These are phyloP conservation scores for Coniella lustricola DNA, from an alignment of 2,329 filamentous ascomycete species.

Conservation along the genomic window DNA sequence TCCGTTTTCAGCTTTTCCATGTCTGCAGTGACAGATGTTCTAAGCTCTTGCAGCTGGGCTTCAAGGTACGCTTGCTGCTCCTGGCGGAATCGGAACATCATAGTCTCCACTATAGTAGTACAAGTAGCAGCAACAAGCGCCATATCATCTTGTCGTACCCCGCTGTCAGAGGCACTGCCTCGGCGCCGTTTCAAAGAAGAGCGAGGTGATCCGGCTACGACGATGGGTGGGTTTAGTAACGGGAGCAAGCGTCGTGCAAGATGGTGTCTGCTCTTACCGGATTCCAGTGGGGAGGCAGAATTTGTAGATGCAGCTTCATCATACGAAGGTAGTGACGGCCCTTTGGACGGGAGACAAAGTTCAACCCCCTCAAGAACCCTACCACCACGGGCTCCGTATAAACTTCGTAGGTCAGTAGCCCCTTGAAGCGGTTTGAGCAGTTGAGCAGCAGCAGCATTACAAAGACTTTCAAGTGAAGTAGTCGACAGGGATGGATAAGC, in stretches of 20 bases:
- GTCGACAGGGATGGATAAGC: background rate
- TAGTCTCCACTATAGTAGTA: background rate
- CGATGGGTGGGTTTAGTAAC: background rate
- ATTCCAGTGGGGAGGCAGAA: background rate
- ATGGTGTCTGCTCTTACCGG: background rate
- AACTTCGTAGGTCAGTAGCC: slow-evolving; percentile 38
- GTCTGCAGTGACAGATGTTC: background rate
- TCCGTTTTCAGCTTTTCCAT: background rate
- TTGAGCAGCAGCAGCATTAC: background rate
- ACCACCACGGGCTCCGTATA: slow-evolving; percentile 28
- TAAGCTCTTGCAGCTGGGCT: background rate
- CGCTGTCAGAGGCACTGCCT: background rate
- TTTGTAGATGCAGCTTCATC: background rate
- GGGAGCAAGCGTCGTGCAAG: no score
- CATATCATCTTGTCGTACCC: background rate
- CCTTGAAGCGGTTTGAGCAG: slow-evolving; percentile 23
- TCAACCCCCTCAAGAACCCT: background rate
- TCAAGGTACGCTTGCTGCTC: background rate
- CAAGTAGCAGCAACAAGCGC: background rate
- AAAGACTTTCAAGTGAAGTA: background rate
- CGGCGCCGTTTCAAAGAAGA: slow-evolving; percentile 1
- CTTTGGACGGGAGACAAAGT: background rate
- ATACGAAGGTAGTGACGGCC: background rate
- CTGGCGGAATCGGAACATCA: slow-evolving; percentile 1
- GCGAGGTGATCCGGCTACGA: background rate